These are phyloP conservation scores for Helianthus annuus DNA, from an alignment of 129 eudicot species.

Conservation along the genomic window DNA sequence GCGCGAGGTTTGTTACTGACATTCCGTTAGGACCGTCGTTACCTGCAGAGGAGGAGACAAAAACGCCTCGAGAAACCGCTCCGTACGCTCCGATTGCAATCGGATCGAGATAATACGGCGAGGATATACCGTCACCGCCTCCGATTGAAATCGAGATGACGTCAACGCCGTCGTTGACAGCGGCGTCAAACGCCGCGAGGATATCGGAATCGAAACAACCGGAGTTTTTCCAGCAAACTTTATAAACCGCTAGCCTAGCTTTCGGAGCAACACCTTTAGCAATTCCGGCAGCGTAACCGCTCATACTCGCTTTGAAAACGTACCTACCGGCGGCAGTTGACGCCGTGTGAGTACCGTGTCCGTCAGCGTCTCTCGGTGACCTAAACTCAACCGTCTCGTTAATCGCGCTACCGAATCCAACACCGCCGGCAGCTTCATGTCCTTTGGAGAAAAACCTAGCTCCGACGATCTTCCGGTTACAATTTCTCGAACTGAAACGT, in stretches of 20 bases:
- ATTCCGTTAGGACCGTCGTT: constrained; percentile 89
- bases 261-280: constrained; percentile 96
- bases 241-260: constrained; percentile 75
- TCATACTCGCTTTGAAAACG: constrained; percentile 68
- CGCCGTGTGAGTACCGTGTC: constrained; percentile 94
- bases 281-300: constrained; percentile 78
- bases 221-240: constrained; percentile 76
- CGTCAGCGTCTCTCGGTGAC: constrained; percentile 88
- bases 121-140: constrained; percentile 87
- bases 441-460: constrained; percentile 77
- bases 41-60: constrained; percentile 87
- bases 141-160: constrained; percentile 87
- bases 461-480: constrained; percentile 69
- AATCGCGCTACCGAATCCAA: constrained; percentile 57
- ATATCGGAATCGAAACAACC: constrained; percentile 92
- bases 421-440: constrained; percentile 62
- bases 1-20: constrained; percentile 88
- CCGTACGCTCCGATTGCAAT: constrained; percentile 91
- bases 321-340: constrained; percentile 87
- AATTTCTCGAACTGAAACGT: constrained; percentile 43
- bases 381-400: constrained; percentile 63
- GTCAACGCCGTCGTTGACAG: constrained; percentile 81
- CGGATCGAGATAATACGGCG: constrained; percentile 88
- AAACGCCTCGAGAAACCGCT: constrained; percentile 76
- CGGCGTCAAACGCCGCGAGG: constrained; percentile 81